Evolutionary conservation across 1,139 yeast genomes (phyloP).

Genomic region (Hansenula sp.): DNA sequence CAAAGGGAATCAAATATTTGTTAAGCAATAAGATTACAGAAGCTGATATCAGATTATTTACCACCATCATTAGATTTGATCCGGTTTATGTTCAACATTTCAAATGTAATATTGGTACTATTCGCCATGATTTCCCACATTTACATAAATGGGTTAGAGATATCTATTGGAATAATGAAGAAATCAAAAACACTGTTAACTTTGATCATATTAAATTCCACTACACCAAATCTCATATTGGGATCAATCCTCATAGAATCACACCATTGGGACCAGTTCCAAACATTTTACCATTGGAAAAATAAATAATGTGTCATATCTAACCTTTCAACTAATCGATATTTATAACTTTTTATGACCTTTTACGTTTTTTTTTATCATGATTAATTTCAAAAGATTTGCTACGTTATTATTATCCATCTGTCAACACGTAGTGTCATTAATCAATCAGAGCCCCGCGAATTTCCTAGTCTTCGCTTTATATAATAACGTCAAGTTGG

Average conservation of each 20-base stretch:
- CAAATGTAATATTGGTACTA: slow-evolving; percentile 84
- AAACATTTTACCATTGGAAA: slow-evolving; percentile 45
- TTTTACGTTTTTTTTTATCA: neutral
- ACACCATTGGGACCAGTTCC: slow-evolving; percentile 92
- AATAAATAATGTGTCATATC: no score
- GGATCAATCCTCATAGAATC: slow-evolving; percentile 77
- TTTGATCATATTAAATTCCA: slow-evolving; percentile 89
- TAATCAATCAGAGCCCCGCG: no score
- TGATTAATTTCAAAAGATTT: no score
- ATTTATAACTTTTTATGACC: no score
- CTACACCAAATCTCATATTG: slow-evolving; percentile 78
- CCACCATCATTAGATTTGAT: slow-evolving; percentile 84
- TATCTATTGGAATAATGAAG: slow-evolving; percentile 81
- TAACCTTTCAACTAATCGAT: no score
- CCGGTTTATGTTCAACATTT: slow-evolving; percentile 92
- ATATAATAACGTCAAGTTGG: no score
- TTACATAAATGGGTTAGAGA: slow-evolving; percentile 77
- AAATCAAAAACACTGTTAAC: slow-evolving; percentile 74
- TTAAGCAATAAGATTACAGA: slow-evolving; percentile 74
- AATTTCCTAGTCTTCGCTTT: no score
- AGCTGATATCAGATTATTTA: slow-evolving; percentile 82
- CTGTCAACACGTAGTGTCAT: neutral
- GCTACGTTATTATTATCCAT: no score
- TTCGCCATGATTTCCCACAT: slow-evolving; percentile 76
- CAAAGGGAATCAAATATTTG: slow-evolving; percentile 42